Percentiles rank a stretch among this genome's conserved stretches.
These are phyloP conservation scores for Parsonsia alboflavescens DNA, from an alignment of 257 asterid species.

Conservation along the genomic window DNA sequence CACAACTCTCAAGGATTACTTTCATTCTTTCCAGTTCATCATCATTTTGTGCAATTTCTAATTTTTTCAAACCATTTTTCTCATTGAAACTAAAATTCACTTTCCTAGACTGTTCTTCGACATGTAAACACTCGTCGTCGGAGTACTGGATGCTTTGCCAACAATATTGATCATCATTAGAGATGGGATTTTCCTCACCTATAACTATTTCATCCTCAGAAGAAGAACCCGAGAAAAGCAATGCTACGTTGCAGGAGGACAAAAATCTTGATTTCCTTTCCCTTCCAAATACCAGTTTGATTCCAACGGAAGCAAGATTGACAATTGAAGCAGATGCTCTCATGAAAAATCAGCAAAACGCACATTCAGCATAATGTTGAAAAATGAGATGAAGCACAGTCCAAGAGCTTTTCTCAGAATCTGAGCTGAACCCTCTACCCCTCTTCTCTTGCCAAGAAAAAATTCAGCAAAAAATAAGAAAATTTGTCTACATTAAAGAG, in stretches of 20 bases:
- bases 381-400: constrained; percentile 1
- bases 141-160: background rate
- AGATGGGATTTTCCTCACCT: background rate
- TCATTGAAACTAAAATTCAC: background rate
- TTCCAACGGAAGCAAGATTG: constrained; percentile 5
- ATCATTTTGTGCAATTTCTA: background rate
- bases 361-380: background rate
- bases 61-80: too few relatives aligned
- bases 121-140: background rate
- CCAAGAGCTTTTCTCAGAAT: background rate
- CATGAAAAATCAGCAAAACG: constrained; percentile 10
- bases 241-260: constrained; percentile 7
- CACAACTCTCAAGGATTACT: constrained; percentile 13
- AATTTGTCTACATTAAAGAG: background rate
- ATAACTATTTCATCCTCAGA: constrained; percentile 6
- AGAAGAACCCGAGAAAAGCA: background rate
- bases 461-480: background rate
- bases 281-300: constrained; percentile 1
- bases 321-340: constrained; percentile 8
- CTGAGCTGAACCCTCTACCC: background rate
- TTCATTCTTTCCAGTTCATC: constrained; percentile 12
- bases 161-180: background rate
- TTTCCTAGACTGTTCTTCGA: background rate
- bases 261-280: constrained; percentile 1
- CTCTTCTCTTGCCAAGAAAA: background rate